Evolutionary conservation across 768 basidiomycete genomes (phyloP), one percentile per base, ranked within the genome.

Genomic region (Pleurotus platypus): DNA sequence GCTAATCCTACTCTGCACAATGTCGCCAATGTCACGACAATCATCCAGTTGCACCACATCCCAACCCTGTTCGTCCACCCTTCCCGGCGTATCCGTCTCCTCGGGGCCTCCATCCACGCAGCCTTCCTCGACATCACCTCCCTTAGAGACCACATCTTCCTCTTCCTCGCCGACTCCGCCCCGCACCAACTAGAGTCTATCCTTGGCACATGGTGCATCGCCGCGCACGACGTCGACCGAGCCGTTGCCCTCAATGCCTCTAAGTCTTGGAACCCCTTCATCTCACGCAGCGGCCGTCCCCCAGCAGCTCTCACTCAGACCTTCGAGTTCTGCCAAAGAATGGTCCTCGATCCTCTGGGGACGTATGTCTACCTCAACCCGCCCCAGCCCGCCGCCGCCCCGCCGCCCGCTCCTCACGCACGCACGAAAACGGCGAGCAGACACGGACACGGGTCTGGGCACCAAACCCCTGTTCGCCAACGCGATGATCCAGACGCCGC

Each of bases 21-120:
- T 37, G 15, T n/a, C 42, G n/a, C 11, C 16, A 35, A 22, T 24
- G 12, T 43, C 37, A 54, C 45, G 20, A 48, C 18, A 46, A 46
- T 11, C 46, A 26, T 30, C 26, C 58, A 96, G 94, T 73, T 93
- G 35, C 91, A 97, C 69, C 93, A 96, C 70, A 72, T 90, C n/a
- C 86, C 94, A 0, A 77, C 87, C 0, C 78, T 97, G 13, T 83
- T 93, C 53, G 75, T 91, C 30, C 91, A 95, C 61, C 83, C 92
- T 0, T 86, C 89, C 7, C 84, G 92, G 35, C 84, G 91, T 42
- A 76, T 94, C 47, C 87, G 86, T 8, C 67, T 78, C 26, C 78
- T 84, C 3, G 78, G 85, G 26, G 83, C 81, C 40, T 76, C 75
- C 0, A 67, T 90, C 2, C 92, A 96, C 61, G 64, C 79, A 0